Conservation (phyloP, 2,329 filamentous ascomycete species). For the Aspergillus novoparasiticus region DNA sequence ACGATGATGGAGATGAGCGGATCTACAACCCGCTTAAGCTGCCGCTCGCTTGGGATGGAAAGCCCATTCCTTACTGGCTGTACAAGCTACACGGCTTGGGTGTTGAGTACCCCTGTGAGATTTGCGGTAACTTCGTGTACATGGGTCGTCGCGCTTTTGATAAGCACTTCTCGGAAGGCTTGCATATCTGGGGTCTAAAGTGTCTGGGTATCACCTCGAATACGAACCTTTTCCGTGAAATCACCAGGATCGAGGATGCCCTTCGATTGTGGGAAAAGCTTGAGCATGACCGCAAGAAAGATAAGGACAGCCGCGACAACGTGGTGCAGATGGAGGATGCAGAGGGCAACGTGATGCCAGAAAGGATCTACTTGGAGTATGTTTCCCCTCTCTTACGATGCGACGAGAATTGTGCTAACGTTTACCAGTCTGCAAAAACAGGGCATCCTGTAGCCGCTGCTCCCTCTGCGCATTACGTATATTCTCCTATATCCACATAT, state of each 20-base stretch:
- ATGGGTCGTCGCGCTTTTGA: slow-evolving; percentile 96
- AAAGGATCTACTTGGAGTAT: slow-evolving; percentile 91
- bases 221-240: slow-evolving; percentile 88
- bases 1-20: slow-evolving; percentile 77
- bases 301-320: slow-evolving; percentile 73
- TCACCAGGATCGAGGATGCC: slow-evolving; percentile 88
- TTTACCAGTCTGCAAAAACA: slow-evolving; percentile 72
- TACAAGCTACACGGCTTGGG: slow-evolving; percentile 96
- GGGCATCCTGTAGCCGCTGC: slow-evolving; percentile 66
- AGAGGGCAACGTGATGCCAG: slow-evolving; percentile 97
- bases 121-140: slow-evolving; percentile 98
- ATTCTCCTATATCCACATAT: slow-evolving; percentile 14
- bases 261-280: slow-evolving; percentile 91
- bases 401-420: slow-evolving; percentile 24
- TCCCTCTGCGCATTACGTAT: slow-evolving; percentile 4
- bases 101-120: slow-evolving; percentile 92
- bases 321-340: slow-evolving; percentile 98
- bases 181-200: slow-evolving; percentile 91
- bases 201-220: slow-evolving; percentile 87
- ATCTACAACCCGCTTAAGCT: slow-evolving; percentile 97
- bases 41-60: slow-evolving; percentile 95
- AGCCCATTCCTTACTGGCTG: slow-evolving; percentile 98
- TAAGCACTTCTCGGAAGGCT: slow-evolving; percentile 95
- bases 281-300: slow-evolving; percentile 78
- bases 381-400: slow-evolving; percentile 21